Base-by-base conservation (phyloP, 2,329 filamentous ascomycete species). In the Ploettnerulaceae sp. region DNA sequence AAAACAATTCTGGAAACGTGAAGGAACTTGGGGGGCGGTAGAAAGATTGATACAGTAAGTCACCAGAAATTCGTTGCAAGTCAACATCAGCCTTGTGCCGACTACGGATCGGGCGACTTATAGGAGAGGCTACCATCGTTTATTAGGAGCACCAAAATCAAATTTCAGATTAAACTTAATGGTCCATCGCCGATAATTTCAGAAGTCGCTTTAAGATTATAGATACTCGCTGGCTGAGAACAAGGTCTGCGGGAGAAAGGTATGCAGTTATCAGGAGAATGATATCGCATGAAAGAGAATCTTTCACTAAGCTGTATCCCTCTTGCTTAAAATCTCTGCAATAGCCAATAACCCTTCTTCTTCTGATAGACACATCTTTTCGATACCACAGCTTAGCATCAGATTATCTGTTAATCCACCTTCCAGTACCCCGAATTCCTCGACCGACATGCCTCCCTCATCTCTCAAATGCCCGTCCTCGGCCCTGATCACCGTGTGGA, bases 211-310 rank as follows among this genome's bases (percentile, higher is more conserved):
- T n/a, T n/a, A 76, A 78, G 7, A 62, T 59, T 29, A 64, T 69
- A 14, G 71, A 79, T 26, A 82, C 72, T 17, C 69, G 69, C 40
- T 76, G 77, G 57, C 71, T 75, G 37, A 69, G 64, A 12, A 81
- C 58, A 42, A 71, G 64, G 51, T 81, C 76, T 14, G 57, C 63
- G 2, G 77, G 69, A 1, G 71, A 61, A 12, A 84, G 66, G 53
- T 73, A 60, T 2, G 57, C 65, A 26, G 26, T 8, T 4, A 29
- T 29, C 9, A 29, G 3, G 7, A 29, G 26, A 8, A 29, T 11
- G 4, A 29, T n/a, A 29, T 29, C 26, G 14, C 14, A 11, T 9
- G 26, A n/a, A 29, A 29, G 26, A 8, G 26, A 29, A 29, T 29
- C 26, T 11, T 29, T 8, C 26, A 29, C 26, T 25, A 42, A 14